Percentiles rank a stretch among this genome's conserved stretches.
Conservation (phyloP, 2,329 filamentous ascomycete species). For the Amauroascus niger region DNA sequence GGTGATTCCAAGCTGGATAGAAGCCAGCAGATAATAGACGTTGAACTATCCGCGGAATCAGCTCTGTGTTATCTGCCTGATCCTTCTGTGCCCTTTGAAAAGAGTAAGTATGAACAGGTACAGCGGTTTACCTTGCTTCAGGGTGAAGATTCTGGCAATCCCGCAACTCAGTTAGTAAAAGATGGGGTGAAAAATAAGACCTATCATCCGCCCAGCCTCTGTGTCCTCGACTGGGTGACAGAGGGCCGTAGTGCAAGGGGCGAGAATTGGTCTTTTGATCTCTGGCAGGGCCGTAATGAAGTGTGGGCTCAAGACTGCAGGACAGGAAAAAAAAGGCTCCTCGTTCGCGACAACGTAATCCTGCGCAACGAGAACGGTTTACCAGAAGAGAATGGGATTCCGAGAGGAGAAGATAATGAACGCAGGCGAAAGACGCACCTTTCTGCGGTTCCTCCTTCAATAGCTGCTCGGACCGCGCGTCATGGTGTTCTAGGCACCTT, state of each 20-base stretch:
- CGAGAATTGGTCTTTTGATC: slow-evolving; percentile 75
- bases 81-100: slow-evolving; percentile 81
- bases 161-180: background rate
- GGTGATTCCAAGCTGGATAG: slow-evolving; percentile 23
- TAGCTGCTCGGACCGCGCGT: slow-evolving; percentile 56
- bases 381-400: slow-evolving; percentile 32
- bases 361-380: slow-evolving; percentile 47
- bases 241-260: slow-evolving; percentile 75
- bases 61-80: slow-evolving; percentile 66
- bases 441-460: slow-evolving; percentile 13
- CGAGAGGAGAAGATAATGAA: background rate
- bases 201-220: slow-evolving; percentile 48
- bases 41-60: slow-evolving; percentile 40
- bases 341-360: slow-evolving; percentile 78
- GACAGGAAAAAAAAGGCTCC: slow-evolving; percentile 46
- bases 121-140: slow-evolving; percentile 59
- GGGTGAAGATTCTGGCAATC: background rate
- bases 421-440: background rate
- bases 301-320: slow-evolving; percentile 41
- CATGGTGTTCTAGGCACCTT: slow-evolving; percentile 75
- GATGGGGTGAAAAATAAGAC: background rate
- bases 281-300: slow-evolving; percentile 79
- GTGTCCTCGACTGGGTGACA: slow-evolving; percentile 87
- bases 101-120: slow-evolving; percentile 71
- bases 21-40: slow-evolving; percentile 43